Conservation (phyloP, 495 filamentous ascomycete species). For the Thermothielavioides terrestris region DNA sequence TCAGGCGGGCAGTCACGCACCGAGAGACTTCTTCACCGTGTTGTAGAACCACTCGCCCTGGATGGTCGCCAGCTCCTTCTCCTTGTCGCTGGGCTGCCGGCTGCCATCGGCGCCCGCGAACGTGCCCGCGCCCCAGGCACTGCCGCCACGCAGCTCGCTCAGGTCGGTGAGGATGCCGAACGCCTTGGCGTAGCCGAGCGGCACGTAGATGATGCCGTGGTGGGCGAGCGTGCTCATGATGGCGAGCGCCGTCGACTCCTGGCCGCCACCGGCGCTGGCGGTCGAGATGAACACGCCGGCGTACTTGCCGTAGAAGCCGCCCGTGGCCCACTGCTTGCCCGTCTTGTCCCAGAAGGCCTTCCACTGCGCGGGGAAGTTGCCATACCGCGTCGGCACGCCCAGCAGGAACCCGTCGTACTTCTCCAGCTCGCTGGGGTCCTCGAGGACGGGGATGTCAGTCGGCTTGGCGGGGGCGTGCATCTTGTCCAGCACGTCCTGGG, state of each 20-base stretch:
- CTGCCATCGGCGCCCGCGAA: conserved; percentile 75
- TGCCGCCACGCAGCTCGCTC: conserved; percentile 71
- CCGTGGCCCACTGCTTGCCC: conserved; percentile 60
- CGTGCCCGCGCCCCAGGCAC: conserved; percentile 90
- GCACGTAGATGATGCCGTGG: conserved; percentile 93
- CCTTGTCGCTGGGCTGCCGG: conserved; percentile 63
- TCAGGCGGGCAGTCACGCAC: conserved; percentile 80
- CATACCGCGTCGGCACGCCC: conserved; percentile 95
- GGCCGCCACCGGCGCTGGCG: conserved; percentile 75
- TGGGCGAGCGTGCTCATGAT: conserved; percentile 83
- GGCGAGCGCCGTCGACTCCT: conserved; percentile 78
- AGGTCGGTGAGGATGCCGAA: conserved; percentile 62
- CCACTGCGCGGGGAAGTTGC: conserved; percentile 97
- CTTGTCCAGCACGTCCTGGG: conserved; percentile 64
- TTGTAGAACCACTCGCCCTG: conserved; percentile 88
- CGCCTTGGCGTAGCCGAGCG: conserved; percentile 79
- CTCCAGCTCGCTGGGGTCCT: conserved; percentile 56
- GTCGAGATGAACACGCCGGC: conserved; percentile 88
- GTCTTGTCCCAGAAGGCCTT: conserved; percentile 84
- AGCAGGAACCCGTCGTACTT: conserved; percentile 86
- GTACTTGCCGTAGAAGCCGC: conserved; percentile 82
- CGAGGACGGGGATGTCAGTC: conserved; percentile 52
- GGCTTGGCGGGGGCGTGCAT: conserved; percentile 84
- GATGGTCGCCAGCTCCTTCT: conserved; percentile 66
- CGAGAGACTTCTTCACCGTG: conserved; percentile 61